phyloP scores from a whole-genome alignment of 2,329 filamentous ascomycete species.

The Meredithiella fracta region DNA sequence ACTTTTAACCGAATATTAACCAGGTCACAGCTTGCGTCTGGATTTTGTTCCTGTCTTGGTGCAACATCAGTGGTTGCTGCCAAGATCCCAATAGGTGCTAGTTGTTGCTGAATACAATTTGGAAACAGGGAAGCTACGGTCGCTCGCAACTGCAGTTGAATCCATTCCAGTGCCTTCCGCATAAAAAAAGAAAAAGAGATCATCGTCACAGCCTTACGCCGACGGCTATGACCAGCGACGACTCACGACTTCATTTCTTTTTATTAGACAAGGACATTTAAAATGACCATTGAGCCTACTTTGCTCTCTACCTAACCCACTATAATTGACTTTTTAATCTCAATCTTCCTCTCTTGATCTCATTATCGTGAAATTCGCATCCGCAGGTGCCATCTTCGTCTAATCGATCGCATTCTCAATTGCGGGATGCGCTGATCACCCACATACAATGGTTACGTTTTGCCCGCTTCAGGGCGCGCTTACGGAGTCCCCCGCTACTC shows the following conservation, averaged over 20 bases:
- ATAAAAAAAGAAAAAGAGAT: background rate
- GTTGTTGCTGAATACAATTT: too few relatives aligned
- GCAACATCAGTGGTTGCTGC: too few relatives aligned
- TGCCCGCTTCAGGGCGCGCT: constrained; percentile 83
- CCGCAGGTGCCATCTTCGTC: background rate
- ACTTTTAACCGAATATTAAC: too few relatives aligned
- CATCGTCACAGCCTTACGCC: background rate
- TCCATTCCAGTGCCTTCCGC: background rate
- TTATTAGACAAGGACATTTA: background rate
- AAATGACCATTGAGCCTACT: background rate
- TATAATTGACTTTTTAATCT: too few relatives aligned
- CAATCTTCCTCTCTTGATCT: background rate
- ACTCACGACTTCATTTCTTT: background rate
- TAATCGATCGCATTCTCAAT: background rate
- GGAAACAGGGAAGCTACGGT: background rate
- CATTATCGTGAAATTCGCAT: background rate
- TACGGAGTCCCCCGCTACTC: constrained; percentile 69
- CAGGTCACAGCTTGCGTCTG: background rate
- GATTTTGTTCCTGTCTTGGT: background rate
- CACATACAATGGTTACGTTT: constrained; percentile 73
- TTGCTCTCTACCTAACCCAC: background rate
- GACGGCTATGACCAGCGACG: background rate
- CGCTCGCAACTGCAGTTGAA: too few relatives aligned
- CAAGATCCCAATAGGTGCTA: background rate
- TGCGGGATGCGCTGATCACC: constrained; percentile 10